phyloP scores from a whole-genome alignment of 1,139 yeast species.

The Geotrichum siamense region DNA sequence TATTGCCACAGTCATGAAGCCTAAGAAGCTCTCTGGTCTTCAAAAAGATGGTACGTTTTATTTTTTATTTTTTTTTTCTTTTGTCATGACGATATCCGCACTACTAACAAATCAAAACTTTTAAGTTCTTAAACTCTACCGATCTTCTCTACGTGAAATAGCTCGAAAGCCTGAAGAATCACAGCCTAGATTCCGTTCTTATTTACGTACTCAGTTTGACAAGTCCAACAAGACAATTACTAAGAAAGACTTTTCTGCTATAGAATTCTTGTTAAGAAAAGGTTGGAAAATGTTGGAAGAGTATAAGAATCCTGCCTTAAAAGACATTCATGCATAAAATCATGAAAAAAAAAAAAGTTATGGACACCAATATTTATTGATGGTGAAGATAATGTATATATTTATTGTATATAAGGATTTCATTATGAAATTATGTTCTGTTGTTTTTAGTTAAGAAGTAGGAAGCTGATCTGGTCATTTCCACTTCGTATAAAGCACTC shows the following conservation, averaged over 20 bases:
- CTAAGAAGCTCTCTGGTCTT: conserved; percentile 16
- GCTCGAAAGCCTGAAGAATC: conserved; percentile 32
- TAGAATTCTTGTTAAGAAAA: conserved; percentile 74
- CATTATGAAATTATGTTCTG: no score
- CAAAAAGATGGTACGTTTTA: conserved; percentile 17
- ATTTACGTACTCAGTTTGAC: conserved; percentile 53
- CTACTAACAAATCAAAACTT: background rate
- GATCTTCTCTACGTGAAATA: conserved; percentile 34
- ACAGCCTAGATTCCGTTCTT: conserved; percentile 30
- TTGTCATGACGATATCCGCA: no score
- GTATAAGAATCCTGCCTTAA: conserved; percentile 44
- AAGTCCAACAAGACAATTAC: conserved; percentile 37
- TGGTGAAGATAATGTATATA: no score
- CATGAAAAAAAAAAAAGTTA: no score
- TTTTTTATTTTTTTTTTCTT: no score
- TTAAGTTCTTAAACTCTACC: conserved; percentile 35
- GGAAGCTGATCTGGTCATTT: no score
- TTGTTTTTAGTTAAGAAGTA: no score
- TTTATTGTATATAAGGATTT: no score
- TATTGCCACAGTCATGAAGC: conserved; percentile 10
- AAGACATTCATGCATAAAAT: conserved; percentile 26
- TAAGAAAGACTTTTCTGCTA: conserved; percentile 75
- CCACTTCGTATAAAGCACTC: no score
- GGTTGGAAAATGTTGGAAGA: conserved; percentile 69
- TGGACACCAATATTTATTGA: no score